Percentiles rank a stretch among this genome's conserved stretches.
These are phyloP conservation scores for maize (Zea mays) DNA, from an alignment of 176 grass and related monocot genomes.

Conservation along the genomic window Zm-B73-REFERENCE-NAM-5.0 NC_050105.1:38434501-38435000, in stretches of 20 bases:
- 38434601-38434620: constrained; percentile 27
- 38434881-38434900: neutral
- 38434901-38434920: neutral
- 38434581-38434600: constrained; percentile 66
- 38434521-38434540: constrained; percentile 70
- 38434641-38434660: constrained; percentile 48
- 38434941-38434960: neutral
- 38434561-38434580: constrained; percentile 90
- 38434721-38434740: constrained; percentile 55
- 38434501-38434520: constrained; percentile 73
- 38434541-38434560: constrained; percentile 83
- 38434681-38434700: constrained; percentile 72
- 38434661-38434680: constrained; percentile 66
- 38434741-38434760: neutral
- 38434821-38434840: neutral
- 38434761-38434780: constrained; percentile 19
- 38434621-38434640: constrained; percentile 7
- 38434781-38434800: neutral
- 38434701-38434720: constrained; percentile 73
- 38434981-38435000: neutral
- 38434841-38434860: neutral
- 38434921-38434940: constrained; percentile 1
- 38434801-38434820: constrained; percentile 13
- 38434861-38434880: neutral
- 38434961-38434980: neutral